A percentile compares a stretch with the other conserved stretches of the same genome.
These are phyloP conservation scores for Isatis lusitanica DNA, from an alignment of 441 rosid species.

Conservation along the genomic window DNA sequence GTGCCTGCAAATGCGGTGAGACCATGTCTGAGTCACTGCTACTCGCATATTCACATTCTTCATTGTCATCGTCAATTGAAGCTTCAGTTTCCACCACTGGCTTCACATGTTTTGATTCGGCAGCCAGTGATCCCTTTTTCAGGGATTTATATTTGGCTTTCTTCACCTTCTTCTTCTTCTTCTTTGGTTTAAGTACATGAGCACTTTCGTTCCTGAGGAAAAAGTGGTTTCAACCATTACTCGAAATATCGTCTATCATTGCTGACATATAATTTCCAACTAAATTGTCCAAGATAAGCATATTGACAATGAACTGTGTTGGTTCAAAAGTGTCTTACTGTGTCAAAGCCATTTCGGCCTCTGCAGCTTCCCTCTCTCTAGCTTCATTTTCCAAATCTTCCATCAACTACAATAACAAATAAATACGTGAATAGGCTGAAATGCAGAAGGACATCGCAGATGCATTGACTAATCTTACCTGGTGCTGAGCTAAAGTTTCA, in stretches of 20 bases:
- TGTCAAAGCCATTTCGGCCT: slow-evolving; percentile 48
- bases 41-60: slow-evolving; percentile 42
- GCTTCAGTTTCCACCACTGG: slow-evolving; percentile 55
- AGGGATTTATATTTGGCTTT: slow-evolving; percentile 93
- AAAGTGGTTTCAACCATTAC: slow-evolving; percentile 14
- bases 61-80: slow-evolving; percentile 57
- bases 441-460: slow-evolving; percentile 10
- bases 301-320: slow-evolving; percentile 17
- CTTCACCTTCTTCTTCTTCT: slow-evolving; percentile 93
- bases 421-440: slow-evolving; percentile 34
- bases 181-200: slow-evolving; percentile 59
- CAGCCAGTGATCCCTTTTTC: slow-evolving; percentile 82
- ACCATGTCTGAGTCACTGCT: slow-evolving; percentile 51
- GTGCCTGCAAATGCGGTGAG: slow-evolving; percentile 48
- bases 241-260: background rate
- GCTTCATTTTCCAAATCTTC: slow-evolving; percentile 97
- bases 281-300: slow-evolving; percentile 14
- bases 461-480: slow-evolving; percentile 51
- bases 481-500: slow-evolving; percentile 91
- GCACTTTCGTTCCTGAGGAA: slow-evolving; percentile 62
- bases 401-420: slow-evolving; percentile 63
- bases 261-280: background rate
- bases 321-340: slow-evolving; percentile 62
- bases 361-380: slow-evolving; percentile 73
- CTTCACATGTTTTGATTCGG: slow-evolving; percentile 62